These are phyloP conservation scores for Pilaira anomala DNA, from an alignment of 192 early-diverging fungal species.

Conservation along the genomic window DNA sequence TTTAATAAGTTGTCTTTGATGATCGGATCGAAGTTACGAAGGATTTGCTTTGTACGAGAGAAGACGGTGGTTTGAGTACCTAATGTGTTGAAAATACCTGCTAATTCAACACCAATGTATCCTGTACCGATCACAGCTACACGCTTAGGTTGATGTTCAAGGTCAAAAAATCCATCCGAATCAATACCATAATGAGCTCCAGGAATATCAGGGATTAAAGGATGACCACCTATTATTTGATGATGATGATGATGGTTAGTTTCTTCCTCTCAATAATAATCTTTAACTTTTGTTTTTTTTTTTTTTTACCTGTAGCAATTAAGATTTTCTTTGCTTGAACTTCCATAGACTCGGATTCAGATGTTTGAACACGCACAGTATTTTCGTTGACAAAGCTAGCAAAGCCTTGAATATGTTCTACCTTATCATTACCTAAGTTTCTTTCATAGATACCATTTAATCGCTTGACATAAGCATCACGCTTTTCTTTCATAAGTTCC, in stretches of 20 bases:
- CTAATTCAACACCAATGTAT: conserved; percentile 96
- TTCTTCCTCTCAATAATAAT: background rate
- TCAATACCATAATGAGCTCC: conserved; percentile 88
- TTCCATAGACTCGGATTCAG: conserved; percentile 32
- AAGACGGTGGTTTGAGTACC: conserved; percentile 83
- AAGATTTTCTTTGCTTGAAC: conserved; percentile 83
- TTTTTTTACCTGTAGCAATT: conserved; percentile 73
- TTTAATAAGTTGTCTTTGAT: conserved; percentile 77
- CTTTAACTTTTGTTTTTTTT: background rate
- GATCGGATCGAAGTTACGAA: conserved; percentile 82
- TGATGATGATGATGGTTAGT: background rate
- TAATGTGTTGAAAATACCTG: conserved; percentile 88
- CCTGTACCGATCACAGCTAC: conserved; percentile 88
- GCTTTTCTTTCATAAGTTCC: conserved; percentile 79
- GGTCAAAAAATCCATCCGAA: conserved; percentile 94
- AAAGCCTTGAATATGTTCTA: conserved; percentile 80
- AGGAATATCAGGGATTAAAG: conserved; percentile 66
- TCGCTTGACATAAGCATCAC: conserved; percentile 95
- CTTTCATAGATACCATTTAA: conserved; percentile 95
- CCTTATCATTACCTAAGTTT: conserved; percentile 83
- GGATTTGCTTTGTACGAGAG: conserved; percentile 80
- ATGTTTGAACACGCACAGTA: conserved; percentile 56
- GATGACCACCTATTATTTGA: conserved; percentile 55
- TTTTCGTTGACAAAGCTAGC: conserved; percentile 81
- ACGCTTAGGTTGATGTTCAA: conserved; percentile 87